A percentile compares a stretch with the other conserved stretches of the same genome.
Evolutionary conservation across 371 early-diverging fungal species (phyloP).

Genomic region (Phascolomyces articulosus): DNA sequence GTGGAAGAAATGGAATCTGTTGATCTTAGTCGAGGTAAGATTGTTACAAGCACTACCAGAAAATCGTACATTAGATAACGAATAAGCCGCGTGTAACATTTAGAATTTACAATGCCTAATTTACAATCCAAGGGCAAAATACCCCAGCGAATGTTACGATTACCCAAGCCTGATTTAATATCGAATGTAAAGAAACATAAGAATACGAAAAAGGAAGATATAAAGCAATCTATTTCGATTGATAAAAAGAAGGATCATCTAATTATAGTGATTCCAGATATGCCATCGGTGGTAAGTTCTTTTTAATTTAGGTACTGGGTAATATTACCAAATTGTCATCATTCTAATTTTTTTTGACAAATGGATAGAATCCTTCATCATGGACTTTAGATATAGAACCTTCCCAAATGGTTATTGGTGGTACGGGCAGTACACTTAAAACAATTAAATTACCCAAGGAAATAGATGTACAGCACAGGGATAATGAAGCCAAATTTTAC

Average conservation of each 20-base stretch:
- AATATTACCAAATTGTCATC: no score
- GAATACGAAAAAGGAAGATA: slow-evolving; percentile 2
- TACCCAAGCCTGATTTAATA: slow-evolving; percentile 60
- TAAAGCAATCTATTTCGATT: slow-evolving; percentile 8
- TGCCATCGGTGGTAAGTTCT: slow-evolving; percentile 38
- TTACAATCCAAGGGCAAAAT: slow-evolving; percentile 63
- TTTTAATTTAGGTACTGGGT: background rate
- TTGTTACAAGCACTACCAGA: no score
- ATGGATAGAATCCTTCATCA: slow-evolving; percentile 20
- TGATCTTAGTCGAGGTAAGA: slow-evolving; percentile 52
- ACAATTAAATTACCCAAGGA: slow-evolving; percentile 18
- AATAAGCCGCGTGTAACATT: no score
- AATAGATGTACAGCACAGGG: slow-evolving; percentile 22
- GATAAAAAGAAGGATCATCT: slow-evolving; percentile 19
- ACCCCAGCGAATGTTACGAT: slow-evolving; percentile 55
- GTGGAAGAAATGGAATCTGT: slow-evolving; percentile 62
- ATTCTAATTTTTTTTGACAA: background rate
- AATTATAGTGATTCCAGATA: slow-evolving; percentile 31
- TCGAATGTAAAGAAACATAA: slow-evolving; percentile 26
- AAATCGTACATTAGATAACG: no score
- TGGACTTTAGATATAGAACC: slow-evolving; percentile 44
- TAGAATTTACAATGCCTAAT: slow-evolving; percentile 68
- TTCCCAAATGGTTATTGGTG: slow-evolving; percentile 24
- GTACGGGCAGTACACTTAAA: slow-evolving; percentile 4
- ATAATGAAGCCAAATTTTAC: slow-evolving; percentile 31